phyloP scores from a whole-genome alignment of 2,329 filamentous ascomycete species.

The Diaporthe helianthi region DNA sequence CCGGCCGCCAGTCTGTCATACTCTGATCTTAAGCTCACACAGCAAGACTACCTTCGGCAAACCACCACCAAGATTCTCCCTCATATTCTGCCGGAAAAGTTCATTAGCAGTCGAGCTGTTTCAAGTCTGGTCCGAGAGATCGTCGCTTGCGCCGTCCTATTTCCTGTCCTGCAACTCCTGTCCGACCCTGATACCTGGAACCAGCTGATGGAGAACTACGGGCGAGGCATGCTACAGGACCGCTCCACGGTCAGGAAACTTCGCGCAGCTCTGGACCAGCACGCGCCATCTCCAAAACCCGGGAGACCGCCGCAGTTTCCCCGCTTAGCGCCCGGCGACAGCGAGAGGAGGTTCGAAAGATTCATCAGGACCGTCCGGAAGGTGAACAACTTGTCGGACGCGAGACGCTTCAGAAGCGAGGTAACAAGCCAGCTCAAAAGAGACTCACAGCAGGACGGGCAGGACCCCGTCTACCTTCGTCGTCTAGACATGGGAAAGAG shows the following conservation, averaged over 20 bases:
- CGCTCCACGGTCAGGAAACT: constrained; percentile 93
- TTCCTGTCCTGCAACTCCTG: constrained; percentile 79
- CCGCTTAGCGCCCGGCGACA: constrained; percentile 80
- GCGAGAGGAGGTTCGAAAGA: constrained; percentile 90
- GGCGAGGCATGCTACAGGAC: constrained; percentile 88
- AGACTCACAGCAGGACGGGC: constrained; percentile 77
- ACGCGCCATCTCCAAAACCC: constrained; percentile 81
- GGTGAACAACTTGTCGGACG: constrained; percentile 90
- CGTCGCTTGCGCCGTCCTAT: constrained; percentile 88
- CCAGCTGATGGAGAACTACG: constrained; percentile 89
- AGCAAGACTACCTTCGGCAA: constrained; percentile 87
- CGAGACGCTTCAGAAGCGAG: constrained; percentile 88
- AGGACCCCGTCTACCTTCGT: constrained; percentile 86
- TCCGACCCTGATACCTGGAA: constrained; percentile 98
- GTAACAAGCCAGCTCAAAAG: constrained; percentile 90
- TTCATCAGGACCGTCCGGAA: constrained; percentile 90
- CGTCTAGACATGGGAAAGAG: constrained; percentile 91
- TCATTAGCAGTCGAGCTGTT: constrained; percentile 82
- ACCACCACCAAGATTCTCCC: constrained; percentile 77
- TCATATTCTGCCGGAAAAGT: constrained; percentile 72
- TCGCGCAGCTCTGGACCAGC: constrained; percentile 89
- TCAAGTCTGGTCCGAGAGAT: constrained; percentile 85
- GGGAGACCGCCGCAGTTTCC: constrained; percentile 75
- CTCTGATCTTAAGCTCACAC: constrained; percentile 81
- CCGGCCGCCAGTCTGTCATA: constrained; percentile 83